phyloP scores from a whole-genome alignment of 1,284 basidiomycete genomes.

The Cryptococcus floricola region DNA sequence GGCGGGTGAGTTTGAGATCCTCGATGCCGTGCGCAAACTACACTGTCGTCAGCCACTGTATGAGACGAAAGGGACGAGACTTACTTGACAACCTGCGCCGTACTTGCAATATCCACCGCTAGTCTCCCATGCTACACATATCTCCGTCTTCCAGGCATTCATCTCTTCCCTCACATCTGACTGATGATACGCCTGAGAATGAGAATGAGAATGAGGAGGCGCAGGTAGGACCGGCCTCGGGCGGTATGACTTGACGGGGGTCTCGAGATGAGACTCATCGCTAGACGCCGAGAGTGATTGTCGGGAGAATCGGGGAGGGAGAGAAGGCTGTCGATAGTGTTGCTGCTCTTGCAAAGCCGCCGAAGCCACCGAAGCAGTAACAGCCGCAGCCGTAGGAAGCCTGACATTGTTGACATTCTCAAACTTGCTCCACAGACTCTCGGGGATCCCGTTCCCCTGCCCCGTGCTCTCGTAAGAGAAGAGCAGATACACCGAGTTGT shows the following conservation, averaged over 20 bases:
- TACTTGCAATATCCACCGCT: conserved; percentile 11
- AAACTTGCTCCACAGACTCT: conserved; percentile 29
- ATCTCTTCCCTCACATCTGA: neutral
- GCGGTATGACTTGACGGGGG: too few relatives aligned
- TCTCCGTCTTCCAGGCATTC: conserved; percentile 12
- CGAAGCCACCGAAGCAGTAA: conserved; percentile 3
- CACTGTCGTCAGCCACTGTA: neutral
- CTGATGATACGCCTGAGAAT: neutral
- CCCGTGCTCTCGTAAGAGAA: conserved; percentile 15
- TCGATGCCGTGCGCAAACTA: conserved; percentile 24
- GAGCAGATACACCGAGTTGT: conserved; percentile 22
- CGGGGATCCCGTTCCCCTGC: conserved; percentile 43
- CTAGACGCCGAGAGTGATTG: neutral
- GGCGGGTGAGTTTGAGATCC: conserved; percentile 14
- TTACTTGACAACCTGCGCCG: conserved; percentile 13
- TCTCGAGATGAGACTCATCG: too few relatives aligned
- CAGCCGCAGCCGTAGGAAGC: conserved; percentile 6
- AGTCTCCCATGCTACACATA: conserved; percentile 11
- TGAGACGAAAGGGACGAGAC: neutral
- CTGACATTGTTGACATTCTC: conserved; percentile 9
- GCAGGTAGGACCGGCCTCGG: too few relatives aligned
- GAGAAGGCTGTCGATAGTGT: neutral
- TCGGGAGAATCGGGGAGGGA: neutral
- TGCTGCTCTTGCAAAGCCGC: too few relatives aligned
- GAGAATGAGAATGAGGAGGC: neutral